Conservation (phyloP, 2,329 filamentous ascomycete genomes). For the Colletotrichum magnum region DNA sequence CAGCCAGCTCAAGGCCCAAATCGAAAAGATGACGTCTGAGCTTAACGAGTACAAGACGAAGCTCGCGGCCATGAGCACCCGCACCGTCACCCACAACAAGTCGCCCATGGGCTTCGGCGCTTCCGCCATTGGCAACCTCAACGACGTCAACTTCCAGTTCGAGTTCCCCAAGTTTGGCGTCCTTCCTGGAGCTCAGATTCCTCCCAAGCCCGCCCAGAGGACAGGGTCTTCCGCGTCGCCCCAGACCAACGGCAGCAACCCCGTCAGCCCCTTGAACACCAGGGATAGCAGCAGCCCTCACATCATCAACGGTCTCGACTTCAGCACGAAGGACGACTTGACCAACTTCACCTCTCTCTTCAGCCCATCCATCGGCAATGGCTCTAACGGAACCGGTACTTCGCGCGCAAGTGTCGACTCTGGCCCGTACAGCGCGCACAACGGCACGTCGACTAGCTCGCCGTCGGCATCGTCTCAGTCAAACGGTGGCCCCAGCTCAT, state of each 20-base stretch:
- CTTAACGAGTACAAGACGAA: conserved; percentile 92
- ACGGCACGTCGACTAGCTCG: conserved; percentile 72
- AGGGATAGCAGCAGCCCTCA: conserved; percentile 49
- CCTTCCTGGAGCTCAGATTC: conserved; percentile 65
- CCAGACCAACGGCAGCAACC: conserved; percentile 45
- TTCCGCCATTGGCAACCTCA: conserved; percentile 70
- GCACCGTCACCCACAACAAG: conserved; percentile 45
- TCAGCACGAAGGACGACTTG: conserved; percentile 62
- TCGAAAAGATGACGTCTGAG: conserved; percentile 88
- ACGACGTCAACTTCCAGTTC: conserved; percentile 89
- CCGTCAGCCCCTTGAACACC: conserved; percentile 53
- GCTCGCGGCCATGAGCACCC: conserved; percentile 70
- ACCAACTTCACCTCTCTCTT: conserved; percentile 72
- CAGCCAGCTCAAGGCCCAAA: conserved; percentile 83
- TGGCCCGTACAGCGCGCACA: conserved; percentile 59
- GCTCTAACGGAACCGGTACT: conserved; percentile 53
- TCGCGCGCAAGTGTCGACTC: conserved; percentile 68
- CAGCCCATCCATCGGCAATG: conserved; percentile 65
- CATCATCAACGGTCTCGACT: conserved; percentile 47
- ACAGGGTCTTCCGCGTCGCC: conserved; percentile 34
- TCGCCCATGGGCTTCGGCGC: conserved; percentile 62
- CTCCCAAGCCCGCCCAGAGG: conserved; percentile 43
- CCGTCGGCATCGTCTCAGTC: conserved; percentile 75
- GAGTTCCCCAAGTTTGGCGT: conserved; percentile 96
- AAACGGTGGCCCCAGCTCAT: conserved; percentile 71